Conservation (phyloP, 257 asterid genomes). For the Linaria vulgaris region DNA sequence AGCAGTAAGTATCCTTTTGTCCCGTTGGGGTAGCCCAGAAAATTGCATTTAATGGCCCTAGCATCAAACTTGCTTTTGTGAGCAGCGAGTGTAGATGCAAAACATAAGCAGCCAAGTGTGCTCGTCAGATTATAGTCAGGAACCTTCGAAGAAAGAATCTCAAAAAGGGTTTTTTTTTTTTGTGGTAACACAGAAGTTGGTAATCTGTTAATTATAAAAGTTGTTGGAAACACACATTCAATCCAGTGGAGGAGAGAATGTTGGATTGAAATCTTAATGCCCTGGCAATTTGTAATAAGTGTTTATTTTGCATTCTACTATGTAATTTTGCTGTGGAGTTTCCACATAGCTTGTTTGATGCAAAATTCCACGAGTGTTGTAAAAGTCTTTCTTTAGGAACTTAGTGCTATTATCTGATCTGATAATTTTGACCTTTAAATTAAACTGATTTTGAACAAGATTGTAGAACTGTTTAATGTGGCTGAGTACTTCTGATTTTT, state of each 20-base stretch:
- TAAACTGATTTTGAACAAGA: not conserved
- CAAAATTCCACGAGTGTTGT: not conserved
- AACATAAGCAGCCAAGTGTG: not conserved
- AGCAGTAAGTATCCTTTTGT: not conserved
- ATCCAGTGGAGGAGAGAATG: not conserved
- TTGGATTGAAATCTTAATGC: not conserved
- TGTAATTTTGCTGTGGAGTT: too few species aligned
- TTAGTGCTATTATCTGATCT: not conserved
- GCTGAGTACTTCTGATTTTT: not conserved
- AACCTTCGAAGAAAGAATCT: not conserved
- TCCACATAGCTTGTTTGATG: not conserved
- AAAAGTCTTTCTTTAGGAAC: not conserved
- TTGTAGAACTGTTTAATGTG: not conserved
- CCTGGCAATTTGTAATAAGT: not conserved
- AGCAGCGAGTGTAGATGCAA: not conserved
- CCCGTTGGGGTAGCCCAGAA: not conserved
- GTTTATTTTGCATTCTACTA: not conserved
- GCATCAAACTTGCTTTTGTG: not conserved
- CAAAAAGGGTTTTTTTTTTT: too few species aligned
- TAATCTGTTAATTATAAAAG: too few species aligned
- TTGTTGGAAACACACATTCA: not conserved
- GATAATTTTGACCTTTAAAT: not conserved
- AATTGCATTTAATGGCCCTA: not conserved
- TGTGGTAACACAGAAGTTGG: too few species aligned
- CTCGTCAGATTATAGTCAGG: not conserved